Evolutionary conservation across 2,329 filamentous ascomycete species (phyloP).

Genomic region (Xylogone sp.): DNA sequence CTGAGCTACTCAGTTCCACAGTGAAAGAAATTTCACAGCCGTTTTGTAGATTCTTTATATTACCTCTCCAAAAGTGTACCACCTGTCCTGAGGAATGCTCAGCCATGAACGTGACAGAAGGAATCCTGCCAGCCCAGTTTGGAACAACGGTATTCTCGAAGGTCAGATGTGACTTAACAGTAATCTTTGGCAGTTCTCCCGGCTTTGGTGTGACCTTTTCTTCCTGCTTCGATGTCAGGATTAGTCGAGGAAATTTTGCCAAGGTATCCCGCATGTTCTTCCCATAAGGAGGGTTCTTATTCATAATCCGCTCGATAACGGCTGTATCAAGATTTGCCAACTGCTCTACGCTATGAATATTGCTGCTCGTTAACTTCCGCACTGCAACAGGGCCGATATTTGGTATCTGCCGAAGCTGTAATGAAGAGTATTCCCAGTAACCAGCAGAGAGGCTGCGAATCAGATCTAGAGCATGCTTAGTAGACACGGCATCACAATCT

Average conservation of each 20-base stretch:
- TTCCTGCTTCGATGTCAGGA: conserved; percentile 35
- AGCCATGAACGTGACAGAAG: conserved; percentile 71
- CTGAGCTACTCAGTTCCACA: conserved; percentile 48
- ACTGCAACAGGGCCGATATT: conserved; percentile 73
- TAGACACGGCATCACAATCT: conserved; percentile 60
- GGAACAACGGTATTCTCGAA: conserved; percentile 66
- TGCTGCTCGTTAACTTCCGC: conserved; percentile 67
- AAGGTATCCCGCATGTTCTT: conserved; percentile 62
- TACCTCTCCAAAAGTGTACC: conserved; percentile 63
- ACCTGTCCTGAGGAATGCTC: conserved; percentile 67
- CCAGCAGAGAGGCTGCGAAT: conserved; percentile 71
- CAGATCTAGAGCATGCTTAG: conserved; percentile 70
- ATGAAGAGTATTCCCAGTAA: conserved; percentile 72
- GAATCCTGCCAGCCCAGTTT: conserved; percentile 58
- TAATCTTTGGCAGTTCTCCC: conserved; percentile 47
- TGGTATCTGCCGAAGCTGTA: conserved; percentile 80
- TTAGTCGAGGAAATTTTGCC: conserved; percentile 63
- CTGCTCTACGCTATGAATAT: conserved; percentile 67
- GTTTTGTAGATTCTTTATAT: conserved; percentile 61
- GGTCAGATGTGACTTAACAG: conserved; percentile 63
- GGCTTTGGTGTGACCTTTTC: conserved; percentile 22
- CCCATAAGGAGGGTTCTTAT: conserved; percentile 81
- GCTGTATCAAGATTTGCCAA: conserved; percentile 64
- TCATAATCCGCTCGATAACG: conserved; percentile 72
- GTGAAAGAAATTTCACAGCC: conserved; percentile 54